These are phyloP conservation scores for Saccharomycodes ludwigii DNA, from an alignment of 805 yeast genomes.

Conservation along the genomic window DNA sequence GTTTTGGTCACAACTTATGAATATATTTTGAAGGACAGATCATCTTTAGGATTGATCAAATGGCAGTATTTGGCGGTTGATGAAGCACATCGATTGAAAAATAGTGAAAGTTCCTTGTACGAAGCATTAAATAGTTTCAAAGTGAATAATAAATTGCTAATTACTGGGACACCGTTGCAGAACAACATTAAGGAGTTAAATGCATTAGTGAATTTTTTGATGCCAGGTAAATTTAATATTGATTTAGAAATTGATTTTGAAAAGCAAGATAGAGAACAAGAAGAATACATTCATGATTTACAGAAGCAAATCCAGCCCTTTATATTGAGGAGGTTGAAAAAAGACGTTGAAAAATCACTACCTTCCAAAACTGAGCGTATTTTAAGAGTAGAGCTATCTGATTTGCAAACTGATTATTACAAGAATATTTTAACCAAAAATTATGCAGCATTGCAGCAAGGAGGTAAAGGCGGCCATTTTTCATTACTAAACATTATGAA, in stretches of 20 bases:
- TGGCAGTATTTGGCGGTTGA: constrained; percentile 98
- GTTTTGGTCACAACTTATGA: constrained; percentile 92
- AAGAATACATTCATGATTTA: constrained; percentile 72
- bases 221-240: constrained; percentile 87
- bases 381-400: constrained; percentile 87
- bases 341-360: constrained; percentile 92
- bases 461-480: constrained; percentile 64
- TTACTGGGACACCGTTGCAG: constrained; percentile 97
- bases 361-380: constrained; percentile 96
- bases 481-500: constrained; percentile 86
- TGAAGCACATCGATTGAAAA: constrained; percentile 94
- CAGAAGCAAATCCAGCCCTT: constrained; percentile 84
- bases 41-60: constrained; percentile 65
- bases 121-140: constrained; percentile 77
- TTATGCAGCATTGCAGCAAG: constrained; percentile 82
- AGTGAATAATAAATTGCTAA: constrained; percentile 71
- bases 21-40: constrained; percentile 81
- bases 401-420: constrained; percentile 89
- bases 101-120: constrained; percentile 85
- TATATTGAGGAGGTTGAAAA: constrained; percentile 83
- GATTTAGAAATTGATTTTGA: constrained; percentile 95
- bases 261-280: constrained; percentile 77
- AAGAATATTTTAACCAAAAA: constrained; percentile 87
- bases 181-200: constrained; percentile 92
- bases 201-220: constrained; percentile 84